Base-by-base conservation (phyloP, 148 eudicot genomes). In the Rhododendron simsii region DNA sequence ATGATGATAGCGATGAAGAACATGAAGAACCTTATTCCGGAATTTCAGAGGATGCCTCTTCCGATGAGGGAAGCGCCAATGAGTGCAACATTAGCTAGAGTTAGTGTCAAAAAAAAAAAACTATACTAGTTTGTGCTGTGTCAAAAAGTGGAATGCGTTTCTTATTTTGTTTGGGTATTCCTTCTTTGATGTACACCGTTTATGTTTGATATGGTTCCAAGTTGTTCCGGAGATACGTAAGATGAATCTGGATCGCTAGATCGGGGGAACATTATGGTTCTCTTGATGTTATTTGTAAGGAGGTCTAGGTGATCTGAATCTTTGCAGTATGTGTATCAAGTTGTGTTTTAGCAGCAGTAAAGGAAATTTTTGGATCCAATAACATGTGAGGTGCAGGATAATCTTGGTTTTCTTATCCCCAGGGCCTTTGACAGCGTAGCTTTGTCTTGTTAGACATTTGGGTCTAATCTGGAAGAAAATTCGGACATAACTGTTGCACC, bases 51-150 rank as follows among this genome's bases (percentile, higher is more conserved):
- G 91, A 86, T 18, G 93, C 41, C 39, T 71, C 76, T 13, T 71
- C 76, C 9, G 76, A 71, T 7, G 76, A 91, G 73, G 94, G 77
- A 63, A 84, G 89, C 80, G 84, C 92, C 74, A 86, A 86, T 83
- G 94, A 94, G 78, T 93, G 98, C 90, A 91, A 80, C 86, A 90
- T 94, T 86, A 90, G 91, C 89, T 94, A 94, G 92, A 84, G 74
- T 85, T 77, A 8, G 41, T 71, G 21, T 57, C n/a, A 65, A 65
- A 8, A 7, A 63, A 21, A 28, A n/a, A 63, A 65, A 13, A 14
- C 39, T 30, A 30, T 30, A 4, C 50, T 18, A 35, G 39, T 71
- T 28, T 71, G 16, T 71, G 16, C 23, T 3, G 37, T 55, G 35
- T 61, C 21, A 9, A 82, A 50, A 51, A 87, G 76, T 79, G 57